phyloP scores from a whole-genome alignment of 495 filamentous ascomycete genomes.

The Annulohypoxylon nitens region DNA sequence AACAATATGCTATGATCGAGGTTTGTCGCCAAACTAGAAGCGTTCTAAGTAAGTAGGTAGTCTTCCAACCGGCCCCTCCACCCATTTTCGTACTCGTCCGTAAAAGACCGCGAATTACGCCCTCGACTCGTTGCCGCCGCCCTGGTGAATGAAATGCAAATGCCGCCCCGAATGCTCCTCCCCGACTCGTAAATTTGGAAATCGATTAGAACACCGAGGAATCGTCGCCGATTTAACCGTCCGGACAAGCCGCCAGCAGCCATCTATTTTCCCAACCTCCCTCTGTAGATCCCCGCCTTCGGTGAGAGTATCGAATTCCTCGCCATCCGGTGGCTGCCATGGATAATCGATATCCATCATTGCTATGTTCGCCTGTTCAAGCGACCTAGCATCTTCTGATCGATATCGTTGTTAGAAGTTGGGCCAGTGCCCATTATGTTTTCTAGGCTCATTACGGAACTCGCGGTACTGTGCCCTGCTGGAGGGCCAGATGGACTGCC shows the following conservation, averaged over 20 bases:
- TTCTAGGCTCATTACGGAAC: constrained; percentile 61
- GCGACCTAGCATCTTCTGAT: constrained; percentile 60
- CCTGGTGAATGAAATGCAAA: constrained; percentile 42
- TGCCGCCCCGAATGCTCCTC: constrained; percentile 38
- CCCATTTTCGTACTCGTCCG: constrained; percentile 34
- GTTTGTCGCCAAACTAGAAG: constrained; percentile 47
- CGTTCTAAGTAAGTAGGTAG: constrained; percentile 38
- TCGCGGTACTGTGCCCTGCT: constrained; percentile 42
- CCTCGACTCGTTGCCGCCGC: constrained; percentile 40
- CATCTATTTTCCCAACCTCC: constrained; percentile 36
- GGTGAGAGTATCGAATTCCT: constrained; percentile 20
- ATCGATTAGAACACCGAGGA: constrained; percentile 40
- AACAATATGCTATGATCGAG: constrained; percentile 38
- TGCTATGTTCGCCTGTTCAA: constrained; percentile 46
- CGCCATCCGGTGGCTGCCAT: constrained; percentile 30
- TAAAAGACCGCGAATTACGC: constrained; percentile 38
- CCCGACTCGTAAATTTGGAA: constrained; percentile 33
- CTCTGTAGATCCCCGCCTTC: not conserved
- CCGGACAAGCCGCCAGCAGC: constrained; percentile 44
- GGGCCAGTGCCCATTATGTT: constrained; percentile 55
- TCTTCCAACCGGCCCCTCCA: constrained; percentile 34
- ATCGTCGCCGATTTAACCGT: constrained; percentile 29
- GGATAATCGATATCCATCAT: constrained; percentile 8
- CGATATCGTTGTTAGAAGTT: constrained; percentile 53
- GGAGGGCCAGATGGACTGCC: constrained; percentile 48